A percentile compares a stretch with the other conserved stretches of the same genome.
Evolutionary conservation across 768 basidiomycete species (phyloP).

Genomic region (Phlebiopsis gigantea): DNA sequence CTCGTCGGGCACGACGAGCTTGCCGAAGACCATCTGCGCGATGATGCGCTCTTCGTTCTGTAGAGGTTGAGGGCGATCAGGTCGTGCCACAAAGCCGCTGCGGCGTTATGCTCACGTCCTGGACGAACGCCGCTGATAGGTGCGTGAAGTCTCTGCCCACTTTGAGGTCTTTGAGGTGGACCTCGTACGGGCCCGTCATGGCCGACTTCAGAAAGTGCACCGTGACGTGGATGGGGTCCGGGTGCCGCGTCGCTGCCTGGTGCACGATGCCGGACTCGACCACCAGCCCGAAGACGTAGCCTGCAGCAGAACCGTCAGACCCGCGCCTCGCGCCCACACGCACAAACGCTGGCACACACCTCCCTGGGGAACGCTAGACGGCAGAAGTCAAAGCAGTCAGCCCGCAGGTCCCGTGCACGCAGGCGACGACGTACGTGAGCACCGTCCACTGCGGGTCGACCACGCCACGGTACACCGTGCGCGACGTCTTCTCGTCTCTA

Average conservation of each 20-base stretch:
- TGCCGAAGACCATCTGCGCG: slow-evolving; percentile 53
- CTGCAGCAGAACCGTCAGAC: slow-evolving; percentile 25
- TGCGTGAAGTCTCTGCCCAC: slow-evolving; percentile 50
- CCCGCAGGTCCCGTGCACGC: no score
- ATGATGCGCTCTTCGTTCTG: slow-evolving; percentile 44
- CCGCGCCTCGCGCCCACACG: neutral
- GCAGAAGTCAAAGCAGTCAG: no score
- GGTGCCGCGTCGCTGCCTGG: slow-evolving; percentile 43
- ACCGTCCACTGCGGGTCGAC: slow-evolving; percentile 8
- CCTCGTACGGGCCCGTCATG: slow-evolving; percentile 35
- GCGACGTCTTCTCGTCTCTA: neutral
- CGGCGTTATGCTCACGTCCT: slow-evolving; percentile 45
- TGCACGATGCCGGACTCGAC: slow-evolving; percentile 49
- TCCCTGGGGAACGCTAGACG: slow-evolving; percentile 8
- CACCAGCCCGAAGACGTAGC: slow-evolving; percentile 52
- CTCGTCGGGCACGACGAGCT: slow-evolving; percentile 29
- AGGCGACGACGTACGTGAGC: slow-evolving; percentile 4
- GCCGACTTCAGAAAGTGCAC: slow-evolving; percentile 53
- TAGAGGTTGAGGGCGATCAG: no score
- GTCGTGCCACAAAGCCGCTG: no score
- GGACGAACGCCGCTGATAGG: slow-evolving; percentile 52
- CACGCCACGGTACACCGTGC: slow-evolving; percentile 6
- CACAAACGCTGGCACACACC: neutral
- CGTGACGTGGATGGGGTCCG: slow-evolving; percentile 55
- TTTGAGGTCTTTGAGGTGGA: slow-evolving; percentile 44